Evolutionary conservation across 345 rosid genomes (phyloP), one percentile per base, ranked within the genome.

Genomic region (Clausena lansium): DNA sequence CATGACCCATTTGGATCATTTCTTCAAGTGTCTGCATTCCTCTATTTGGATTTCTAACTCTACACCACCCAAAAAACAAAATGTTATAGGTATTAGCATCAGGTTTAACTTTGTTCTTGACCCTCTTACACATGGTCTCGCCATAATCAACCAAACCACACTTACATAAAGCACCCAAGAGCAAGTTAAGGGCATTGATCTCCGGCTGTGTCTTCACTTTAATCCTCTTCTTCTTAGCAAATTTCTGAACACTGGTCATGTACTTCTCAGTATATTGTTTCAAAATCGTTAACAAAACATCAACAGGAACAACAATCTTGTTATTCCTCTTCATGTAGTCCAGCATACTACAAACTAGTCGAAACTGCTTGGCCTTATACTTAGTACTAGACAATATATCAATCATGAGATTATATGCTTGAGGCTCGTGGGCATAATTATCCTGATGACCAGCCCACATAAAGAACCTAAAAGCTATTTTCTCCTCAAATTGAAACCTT

Each of bases 61-160:
- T 87, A 79, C 97, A 93, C 87, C 98, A 94, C 57, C 99, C 98
- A 38, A 96, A 92, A 79, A 92, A 96, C 90, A 96, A 82, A 13
- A 89, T 81, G 81, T 91, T 96, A 39, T 80, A 94, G 0, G 95
- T 87, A 87, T 81, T 87, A 24, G 88, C 88, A 84, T 93, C 89
- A 0, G 97, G 95, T 79, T 88, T 90, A 76, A 94, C 74, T 81
- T 52, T 90, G 24, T 59, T 73, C 79, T 88, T 90, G 89, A 94
- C 73, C 77, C 87, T 87, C 71, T 67, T 84, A 81, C 92, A 77
- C 89, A 94, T 11, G 35, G 71, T 79, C 71, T 89, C 93, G 14
- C 91, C 97, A 58, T 94, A 92, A 78, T 89, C 87, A 1, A 92
- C 91, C 77, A 92, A 79, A 81, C 94, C 80, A 79, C 97, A 92